These are phyloP conservation scores for Ettlia oleoabundans DNA, from an alignment of 139 green algal genomes.

Conservation along the genomic window DNA sequence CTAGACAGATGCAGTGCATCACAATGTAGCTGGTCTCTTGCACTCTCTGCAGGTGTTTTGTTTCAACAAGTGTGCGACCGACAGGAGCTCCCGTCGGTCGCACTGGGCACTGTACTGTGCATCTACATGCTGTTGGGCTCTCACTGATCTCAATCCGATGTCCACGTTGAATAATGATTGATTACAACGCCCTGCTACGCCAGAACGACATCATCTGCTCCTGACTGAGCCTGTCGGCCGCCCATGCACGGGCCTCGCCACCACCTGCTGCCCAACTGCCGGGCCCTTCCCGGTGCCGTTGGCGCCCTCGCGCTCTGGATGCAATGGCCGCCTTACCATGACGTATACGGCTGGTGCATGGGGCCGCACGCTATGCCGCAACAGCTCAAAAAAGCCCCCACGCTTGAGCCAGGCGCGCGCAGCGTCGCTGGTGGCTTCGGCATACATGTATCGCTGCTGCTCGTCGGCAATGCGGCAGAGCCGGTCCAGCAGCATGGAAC, in stretches of 20 bases:
- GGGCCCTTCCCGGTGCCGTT: neutral
- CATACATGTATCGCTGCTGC: slow-evolving; percentile 10
- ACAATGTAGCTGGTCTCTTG: too few species aligned
- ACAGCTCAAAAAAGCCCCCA: slow-evolving; percentile 6
- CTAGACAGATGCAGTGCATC: too few species aligned
- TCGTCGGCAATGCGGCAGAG: slow-evolving; percentile 11
- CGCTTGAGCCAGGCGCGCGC: slow-evolving; percentile 1
- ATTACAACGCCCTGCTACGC: too few species aligned
- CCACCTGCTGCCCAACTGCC: neutral
- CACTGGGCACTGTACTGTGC: too few species aligned
- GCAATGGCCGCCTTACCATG: slow-evolving; percentile 1
- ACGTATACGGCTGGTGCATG: slow-evolving; percentile 11
- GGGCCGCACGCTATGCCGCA: slow-evolving; percentile 12
- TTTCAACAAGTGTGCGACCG: neutral
- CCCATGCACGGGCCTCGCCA: too few species aligned
- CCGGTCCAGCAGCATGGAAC: slow-evolving; percentile 21
- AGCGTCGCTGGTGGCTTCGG: slow-evolving; percentile 8
- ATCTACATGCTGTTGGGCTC: too few species aligned
- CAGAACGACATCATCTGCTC: too few species aligned
- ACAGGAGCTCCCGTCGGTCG: too few species aligned
- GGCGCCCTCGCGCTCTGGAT: neutral
- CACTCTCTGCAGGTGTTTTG: too few species aligned
- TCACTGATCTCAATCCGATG: too few species aligned
- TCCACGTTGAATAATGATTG: too few species aligned
- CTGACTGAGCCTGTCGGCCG: too few species aligned